Base-by-base conservation (phyloP, 140 eudicot species). In the Stevia rebaudiana region DNA sequence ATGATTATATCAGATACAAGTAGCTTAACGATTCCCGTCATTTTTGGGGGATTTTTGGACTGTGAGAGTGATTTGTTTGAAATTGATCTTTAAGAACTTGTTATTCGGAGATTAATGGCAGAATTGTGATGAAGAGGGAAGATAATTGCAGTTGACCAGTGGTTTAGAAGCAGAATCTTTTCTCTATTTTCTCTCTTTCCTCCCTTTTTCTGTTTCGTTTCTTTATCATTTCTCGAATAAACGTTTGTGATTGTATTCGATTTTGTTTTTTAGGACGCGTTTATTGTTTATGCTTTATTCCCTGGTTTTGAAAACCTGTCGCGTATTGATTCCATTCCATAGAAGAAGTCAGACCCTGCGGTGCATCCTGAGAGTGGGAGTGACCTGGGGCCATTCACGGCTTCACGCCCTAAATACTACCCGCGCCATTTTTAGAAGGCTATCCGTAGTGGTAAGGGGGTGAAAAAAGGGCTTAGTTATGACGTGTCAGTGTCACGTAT, bases 1-100 rank as follows among this genome's bases (percentile, higher is more conserved):
- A 90, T 77, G 61, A 58, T 56, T 55, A 71, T 55, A 77, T 90
- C 97, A 1, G 84, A 78, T 25, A 78, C 52, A 11, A 90, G 53
- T 58, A 86, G 33, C 23, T 63, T 48, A 64, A 67, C 49, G 8
- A 53, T 69, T 62, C 58, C 69, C 21, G 50, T 67, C 85, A 80
- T 80, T 46, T 19, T 22, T 10, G 31, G 17, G 31, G 39, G 4
- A 3, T 19, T 69, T 69, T 48, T 46, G 67, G 58, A 28, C 36
- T 3, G 47, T 56, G 57, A 39, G 2, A 8, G 9, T 41, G 10
- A 5, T n/a, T 11, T 11, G 7, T 48, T 41, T 16, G 33, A 47
- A 36, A 59, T 49, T 18, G 62, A 46, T 70, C 6, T 22, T 22
- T 0, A 35, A 13, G 18, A 31, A 4, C 11, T 18, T 3, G 39